A percentile compares a stretch with the other conserved stretches of the same genome.
These are phyloP conservation scores for Amylocystis lapponica DNA, from an alignment of 768 basidiomycete genomes.

Conservation along the genomic window DNA sequence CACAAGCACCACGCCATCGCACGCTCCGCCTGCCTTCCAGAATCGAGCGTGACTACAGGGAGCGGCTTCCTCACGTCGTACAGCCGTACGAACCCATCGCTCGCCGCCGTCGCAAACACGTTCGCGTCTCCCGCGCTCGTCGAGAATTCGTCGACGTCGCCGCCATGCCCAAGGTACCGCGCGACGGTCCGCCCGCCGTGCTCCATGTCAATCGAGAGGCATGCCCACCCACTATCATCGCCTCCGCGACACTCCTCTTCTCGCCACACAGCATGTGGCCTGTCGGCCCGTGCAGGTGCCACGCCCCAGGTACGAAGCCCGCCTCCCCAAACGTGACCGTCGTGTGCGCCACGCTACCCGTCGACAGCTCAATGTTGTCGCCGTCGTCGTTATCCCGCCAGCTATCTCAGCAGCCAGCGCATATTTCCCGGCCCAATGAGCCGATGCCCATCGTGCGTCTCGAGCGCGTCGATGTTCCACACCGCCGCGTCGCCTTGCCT, in stretches of 20 bases:
- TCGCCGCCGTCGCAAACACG: slow-evolving; percentile 29
- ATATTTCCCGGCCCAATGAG: slow-evolving; percentile 5
- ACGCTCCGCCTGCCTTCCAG: slow-evolving; percentile 10
- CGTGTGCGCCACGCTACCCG: slow-evolving; percentile 18
- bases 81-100: slow-evolving; percentile 33
- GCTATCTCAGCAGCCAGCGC: slow-evolving; percentile 1
- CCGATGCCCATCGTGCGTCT: slow-evolving; percentile 22
- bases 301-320: slow-evolving; percentile 6
- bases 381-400: slow-evolving; percentile 18
- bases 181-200: slow-evolving; percentile 23
- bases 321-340: slow-evolving; percentile 5
- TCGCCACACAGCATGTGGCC: slow-evolving; percentile 21
- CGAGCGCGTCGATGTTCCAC: slow-evolving; percentile 32
- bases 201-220: slow-evolving; percentile 27
- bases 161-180: slow-evolving; percentile 36
- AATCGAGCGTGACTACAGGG: slow-evolving; percentile 29
- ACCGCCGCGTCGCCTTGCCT: slow-evolving; percentile 27
- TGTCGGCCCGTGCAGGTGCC: slow-evolving; percentile 23
- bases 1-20: slow-evolving; percentile 18
- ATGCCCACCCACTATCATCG: slow-evolving; percentile 5
- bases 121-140: slow-evolving; percentile 30
- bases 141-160: slow-evolving; percentile 25
- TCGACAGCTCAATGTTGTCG: slow-evolving; percentile 28
- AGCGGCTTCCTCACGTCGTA: slow-evolving; percentile 33
- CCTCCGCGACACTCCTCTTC: slow-evolving; percentile 1